Percentiles rank a stretch among this genome's conserved stretches.
These are phyloP conservation scores for Sclerotiophoma versabilis DNA, from an alignment of 2,329 filamentous ascomycete species.

Conservation along the genomic window DNA sequence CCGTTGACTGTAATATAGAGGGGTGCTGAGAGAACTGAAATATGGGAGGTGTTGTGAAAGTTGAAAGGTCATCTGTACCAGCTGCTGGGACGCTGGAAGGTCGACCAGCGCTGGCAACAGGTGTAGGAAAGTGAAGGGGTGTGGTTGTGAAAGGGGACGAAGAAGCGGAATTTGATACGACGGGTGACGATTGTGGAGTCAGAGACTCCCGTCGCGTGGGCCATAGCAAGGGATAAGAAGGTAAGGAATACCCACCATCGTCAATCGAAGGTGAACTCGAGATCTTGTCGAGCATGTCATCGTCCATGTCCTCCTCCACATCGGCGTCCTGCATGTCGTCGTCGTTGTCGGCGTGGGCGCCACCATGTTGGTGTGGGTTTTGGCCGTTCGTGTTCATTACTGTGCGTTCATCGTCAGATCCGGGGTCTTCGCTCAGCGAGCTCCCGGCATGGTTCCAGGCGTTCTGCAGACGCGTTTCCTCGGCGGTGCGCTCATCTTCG, in stretches of 20 bases:
- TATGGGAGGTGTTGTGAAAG: conserved; percentile 42
- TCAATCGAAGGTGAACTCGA: conserved; percentile 98
- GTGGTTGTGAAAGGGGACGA: conserved; percentile 55
- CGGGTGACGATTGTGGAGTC: conserved; percentile 45
- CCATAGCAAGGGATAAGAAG: conserved; percentile 46
- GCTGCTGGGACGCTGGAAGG: conserved; percentile 37
- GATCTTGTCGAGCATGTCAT: conserved; percentile 98
- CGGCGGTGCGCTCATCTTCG: conserved; percentile 72
- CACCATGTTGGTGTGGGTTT: conserved; percentile 46
- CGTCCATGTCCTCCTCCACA: conserved; percentile 74
- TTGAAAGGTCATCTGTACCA: conserved; percentile 29
- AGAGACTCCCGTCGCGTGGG: conserved; percentile 53
- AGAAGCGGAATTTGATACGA: conserved; percentile 36
- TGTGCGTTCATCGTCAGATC: conserved; percentile 66
- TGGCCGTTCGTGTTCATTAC: conserved; percentile 30
- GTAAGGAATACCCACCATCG: conserved; percentile 83
- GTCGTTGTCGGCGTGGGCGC: conserved; percentile 52
- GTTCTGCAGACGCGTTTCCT: conserved; percentile 72
- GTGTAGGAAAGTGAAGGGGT: conserved; percentile 54
- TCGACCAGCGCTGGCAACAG: conserved; percentile 31
- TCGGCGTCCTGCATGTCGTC: conserved; percentile 69
- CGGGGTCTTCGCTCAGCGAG: conserved; percentile 54
- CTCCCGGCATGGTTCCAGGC: conserved; percentile 54
- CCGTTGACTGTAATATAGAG: conserved; percentile 42
- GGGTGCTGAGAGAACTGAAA: conserved; percentile 38